These are phyloP conservation scores for Aspergillus bombycis DNA, from an alignment of 2,329 filamentous ascomycete species.

Conservation along the genomic window DNA sequence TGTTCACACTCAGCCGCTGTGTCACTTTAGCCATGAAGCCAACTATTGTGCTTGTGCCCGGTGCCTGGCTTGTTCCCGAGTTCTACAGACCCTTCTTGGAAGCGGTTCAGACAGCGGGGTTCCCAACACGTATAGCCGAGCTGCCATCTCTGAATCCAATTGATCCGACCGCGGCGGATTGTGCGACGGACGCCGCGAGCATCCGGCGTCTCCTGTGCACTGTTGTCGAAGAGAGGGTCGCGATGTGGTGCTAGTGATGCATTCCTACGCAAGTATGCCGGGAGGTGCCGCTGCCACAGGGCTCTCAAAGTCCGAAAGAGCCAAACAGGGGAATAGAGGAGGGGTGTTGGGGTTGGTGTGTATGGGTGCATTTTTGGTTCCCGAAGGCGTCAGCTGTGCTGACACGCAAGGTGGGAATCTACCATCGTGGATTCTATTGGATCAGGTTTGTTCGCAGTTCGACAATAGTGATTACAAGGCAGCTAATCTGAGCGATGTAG, in stretches of 20 bases:
- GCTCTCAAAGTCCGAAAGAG: slow-evolving; percentile 27
- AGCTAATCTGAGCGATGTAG: neutral
- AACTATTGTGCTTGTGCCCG: slow-evolving; percentile 42
- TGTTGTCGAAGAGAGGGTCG: slow-evolving; percentile 27
- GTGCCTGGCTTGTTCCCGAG: slow-evolving; percentile 43
- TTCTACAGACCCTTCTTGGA: slow-evolving; percentile 37
- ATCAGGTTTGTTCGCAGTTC: slow-evolving; percentile 20
- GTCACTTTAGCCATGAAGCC: slow-evolving; percentile 7
- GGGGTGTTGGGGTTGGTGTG: slow-evolving; percentile 36
- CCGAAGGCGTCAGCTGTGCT: slow-evolving; percentile 33
- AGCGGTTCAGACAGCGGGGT: slow-evolving; percentile 35
- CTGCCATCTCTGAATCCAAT: slow-evolving; percentile 30
- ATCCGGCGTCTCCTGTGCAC: slow-evolving; percentile 24
- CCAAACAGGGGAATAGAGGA: slow-evolving; percentile 30
- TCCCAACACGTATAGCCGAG: slow-evolving; percentile 30
- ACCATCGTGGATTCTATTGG: slow-evolving; percentile 28
- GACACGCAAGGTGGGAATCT: slow-evolving; percentile 27
- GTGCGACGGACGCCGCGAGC: slow-evolving; percentile 36
- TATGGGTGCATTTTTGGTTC: slow-evolving; percentile 41
- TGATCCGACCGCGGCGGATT: slow-evolving; percentile 32
- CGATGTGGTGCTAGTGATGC: slow-evolving; percentile 33
- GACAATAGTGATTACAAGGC: neutral
- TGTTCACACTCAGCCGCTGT: neutral
- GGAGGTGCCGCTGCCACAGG: slow-evolving; percentile 32
- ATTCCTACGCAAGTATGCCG: slow-evolving; percentile 39